phyloP scores from a whole-genome alignment of 352 stramenopile genomes.

The Pythium apleroticum region DNA sequence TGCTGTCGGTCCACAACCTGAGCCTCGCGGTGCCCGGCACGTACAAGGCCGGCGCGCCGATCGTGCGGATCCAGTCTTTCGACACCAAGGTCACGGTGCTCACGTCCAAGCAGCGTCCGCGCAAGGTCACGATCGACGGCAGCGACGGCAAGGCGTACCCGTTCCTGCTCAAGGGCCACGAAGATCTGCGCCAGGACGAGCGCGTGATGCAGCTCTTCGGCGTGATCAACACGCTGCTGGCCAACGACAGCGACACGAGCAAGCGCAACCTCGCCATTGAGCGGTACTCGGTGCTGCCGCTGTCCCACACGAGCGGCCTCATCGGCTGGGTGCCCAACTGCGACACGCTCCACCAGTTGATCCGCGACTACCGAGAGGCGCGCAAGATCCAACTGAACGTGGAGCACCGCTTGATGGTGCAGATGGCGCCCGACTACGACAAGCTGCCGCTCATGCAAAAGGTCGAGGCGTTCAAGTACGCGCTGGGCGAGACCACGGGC shows the following conservation, averaged over 20 bases:
- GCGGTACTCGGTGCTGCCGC: slow-evolving; percentile 97
- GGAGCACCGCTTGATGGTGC: slow-evolving; percentile 97
- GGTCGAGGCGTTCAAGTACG: slow-evolving; percentile 98
- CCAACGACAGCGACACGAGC: slow-evolving; percentile 96
- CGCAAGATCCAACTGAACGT: slow-evolving; percentile 95
- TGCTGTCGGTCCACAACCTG: slow-evolving; percentile 94
- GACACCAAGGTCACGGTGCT: slow-evolving; percentile 95
- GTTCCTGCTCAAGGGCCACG: slow-evolving; percentile 99
- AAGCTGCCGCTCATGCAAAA: slow-evolving; percentile 99
- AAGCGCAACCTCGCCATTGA: slow-evolving; percentile 99
- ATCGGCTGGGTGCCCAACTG: slow-evolving; percentile 99
- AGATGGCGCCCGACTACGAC: slow-evolving; percentile 98
- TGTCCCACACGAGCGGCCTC: slow-evolving; percentile 98
- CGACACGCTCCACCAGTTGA: slow-evolving; percentile 99
- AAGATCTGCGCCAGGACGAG: slow-evolving; percentile 99
- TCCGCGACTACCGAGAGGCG: slow-evolving; percentile 94
- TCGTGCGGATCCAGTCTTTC: slow-evolving; percentile 93
- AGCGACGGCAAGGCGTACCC: slow-evolving; percentile 98
- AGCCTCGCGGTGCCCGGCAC: slow-evolving; percentile 96
- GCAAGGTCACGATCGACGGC: slow-evolving; percentile 98
- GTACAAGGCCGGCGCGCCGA: slow-evolving; percentile 83
- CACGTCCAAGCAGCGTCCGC: slow-evolving; percentile 98
- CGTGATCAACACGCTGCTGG: slow-evolving; percentile 99
- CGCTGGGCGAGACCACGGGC: slow-evolving; percentile 92
- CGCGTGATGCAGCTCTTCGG: slow-evolving; percentile 99